These are phyloP conservation scores for Xanthoceras sorbifolium DNA, from an alignment of 345 rosid genomes.

Conservation along the genomic window DNA sequence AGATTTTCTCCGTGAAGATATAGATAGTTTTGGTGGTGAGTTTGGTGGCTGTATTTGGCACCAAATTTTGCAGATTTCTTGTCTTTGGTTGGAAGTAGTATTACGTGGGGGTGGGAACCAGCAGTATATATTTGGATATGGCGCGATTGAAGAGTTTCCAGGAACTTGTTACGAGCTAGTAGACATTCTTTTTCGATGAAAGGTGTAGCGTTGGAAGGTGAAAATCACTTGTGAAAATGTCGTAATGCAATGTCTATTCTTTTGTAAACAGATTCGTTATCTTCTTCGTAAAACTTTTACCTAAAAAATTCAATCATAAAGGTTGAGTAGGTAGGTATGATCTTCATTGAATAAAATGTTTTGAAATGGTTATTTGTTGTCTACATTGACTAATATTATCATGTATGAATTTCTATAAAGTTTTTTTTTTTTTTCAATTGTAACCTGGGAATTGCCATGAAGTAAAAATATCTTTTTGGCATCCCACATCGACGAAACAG, in stretches of 20 bases:
- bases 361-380: too few relatives aligned
- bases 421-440: too few relatives aligned
- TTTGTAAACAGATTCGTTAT: neutral
- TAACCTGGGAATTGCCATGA: too few relatives aligned
- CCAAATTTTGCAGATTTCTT: slow-evolving; percentile 85
- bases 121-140: neutral
- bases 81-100: slow-evolving; percentile 84
- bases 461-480: too few relatives aligned
- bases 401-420: too few relatives aligned
- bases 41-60: slow-evolving; percentile 62
- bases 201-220: neutral
- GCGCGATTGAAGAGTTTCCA: slow-evolving; percentile 39
- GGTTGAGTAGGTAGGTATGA: neutral
- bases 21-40: slow-evolving; percentile 58
- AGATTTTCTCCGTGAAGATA: slow-evolving; percentile 50
- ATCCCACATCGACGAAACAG: neutral
- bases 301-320: neutral
- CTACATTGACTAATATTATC: neutral
- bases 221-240: neutral
- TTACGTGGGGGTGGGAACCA: slow-evolving; percentile 52
- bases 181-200: slow-evolving; percentile 46
- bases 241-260: neutral
- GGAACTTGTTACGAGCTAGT: slow-evolving; percentile 68
- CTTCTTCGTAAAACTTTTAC: neutral
- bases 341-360: neutral